Evolutionary conservation across 345 rosid genomes (phyloP), one percentile per base, ranked within the genome.

Genomic region (Aegle marmelos): DNA sequence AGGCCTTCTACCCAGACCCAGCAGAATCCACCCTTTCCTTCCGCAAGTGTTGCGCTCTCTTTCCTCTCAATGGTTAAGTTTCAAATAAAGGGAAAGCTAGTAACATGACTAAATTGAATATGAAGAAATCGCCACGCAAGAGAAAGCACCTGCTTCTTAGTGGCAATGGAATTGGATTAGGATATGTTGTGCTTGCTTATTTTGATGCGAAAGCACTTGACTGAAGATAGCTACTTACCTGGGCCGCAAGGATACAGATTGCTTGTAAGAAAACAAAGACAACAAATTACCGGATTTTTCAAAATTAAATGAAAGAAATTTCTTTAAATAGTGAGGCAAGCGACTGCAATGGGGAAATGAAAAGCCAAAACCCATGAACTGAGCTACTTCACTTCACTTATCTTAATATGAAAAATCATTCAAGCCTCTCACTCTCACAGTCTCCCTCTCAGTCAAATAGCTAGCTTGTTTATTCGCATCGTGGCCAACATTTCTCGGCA

Each of bases 1-100:
- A 83, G 81, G 94, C 98, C 82, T 95, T 93, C 62, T 84, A 84
- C 14, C 97, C 96, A 53, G 96, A 90, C 9, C 93, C 91, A 80
- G 94, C 83, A 28, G 98, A 84, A 62, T 95, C 94, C 14, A 41
- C 48, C 76, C 87, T 90, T 82, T 85, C 92, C 90, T 88, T 88
- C 97, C 96, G 90, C 84, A 91, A 82, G 77, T 89, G 97, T 8
- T 87, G 92, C 79, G 87, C 89, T 77, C 45, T 81, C 80, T 85
- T 88, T 72, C 88, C 86, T 10, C 73, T 64, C 41, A 48, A 66
- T 14, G 68, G 25, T 61, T 34, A 68, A 4, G 60, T 70, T 45
- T 11, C 16, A 45, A 65, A 53, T 82, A 3, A 45, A 45, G 50
- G 50, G 50, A 45, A 45, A 45, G 50, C 25, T 36, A 65, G 14